Conservation (phyloP, 148 eudicot genomes). For the Gaultheria prostrata region DNA sequence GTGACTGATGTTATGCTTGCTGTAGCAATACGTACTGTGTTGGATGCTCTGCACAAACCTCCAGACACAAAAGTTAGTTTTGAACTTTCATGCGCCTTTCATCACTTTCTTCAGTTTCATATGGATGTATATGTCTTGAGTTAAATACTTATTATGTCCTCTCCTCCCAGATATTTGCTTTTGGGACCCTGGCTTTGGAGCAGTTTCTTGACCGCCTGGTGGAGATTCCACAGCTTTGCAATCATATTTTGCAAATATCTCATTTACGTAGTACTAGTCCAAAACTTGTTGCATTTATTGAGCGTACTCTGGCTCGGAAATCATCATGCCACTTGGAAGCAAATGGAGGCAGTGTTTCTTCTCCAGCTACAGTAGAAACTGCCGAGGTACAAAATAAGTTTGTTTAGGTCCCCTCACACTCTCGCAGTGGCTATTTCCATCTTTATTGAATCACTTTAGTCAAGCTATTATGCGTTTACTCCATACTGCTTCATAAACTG, state of each 20-base stretch:
- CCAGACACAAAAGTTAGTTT: constrained; percentile 13
- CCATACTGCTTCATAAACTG: background rate
- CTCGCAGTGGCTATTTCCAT: background rate
- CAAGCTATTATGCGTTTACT: background rate
- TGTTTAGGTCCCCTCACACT: background rate
- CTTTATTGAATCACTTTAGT: background rate
- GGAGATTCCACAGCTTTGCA: constrained; percentile 13
- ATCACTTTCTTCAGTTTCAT: background rate
- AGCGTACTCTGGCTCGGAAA: constrained; percentile 7
- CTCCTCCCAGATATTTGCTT: constrained; percentile 3
- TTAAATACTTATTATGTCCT: background rate
- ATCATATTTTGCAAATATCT: constrained; percentile 17
- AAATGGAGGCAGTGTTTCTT: constrained; percentile 6
- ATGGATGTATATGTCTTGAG: background rate
- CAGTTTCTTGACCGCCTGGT: constrained; percentile 15
- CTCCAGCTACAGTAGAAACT: background rate
- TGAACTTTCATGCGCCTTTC: background rate
- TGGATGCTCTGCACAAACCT: constrained; percentile 17
- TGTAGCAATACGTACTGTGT: constrained; percentile 11
- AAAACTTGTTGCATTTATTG: constrained; percentile 4
- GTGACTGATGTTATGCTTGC: constrained; percentile 18
- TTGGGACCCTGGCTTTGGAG: constrained; percentile 16
- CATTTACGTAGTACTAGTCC: constrained; percentile 13
- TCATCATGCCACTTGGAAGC: constrained; percentile 14
- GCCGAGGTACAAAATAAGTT: constrained; percentile 10